phyloP scores from a whole-genome alignment of 2,329 filamentous ascomycete genomes.

The Pyrenophora tritici-repentis region DNA sequence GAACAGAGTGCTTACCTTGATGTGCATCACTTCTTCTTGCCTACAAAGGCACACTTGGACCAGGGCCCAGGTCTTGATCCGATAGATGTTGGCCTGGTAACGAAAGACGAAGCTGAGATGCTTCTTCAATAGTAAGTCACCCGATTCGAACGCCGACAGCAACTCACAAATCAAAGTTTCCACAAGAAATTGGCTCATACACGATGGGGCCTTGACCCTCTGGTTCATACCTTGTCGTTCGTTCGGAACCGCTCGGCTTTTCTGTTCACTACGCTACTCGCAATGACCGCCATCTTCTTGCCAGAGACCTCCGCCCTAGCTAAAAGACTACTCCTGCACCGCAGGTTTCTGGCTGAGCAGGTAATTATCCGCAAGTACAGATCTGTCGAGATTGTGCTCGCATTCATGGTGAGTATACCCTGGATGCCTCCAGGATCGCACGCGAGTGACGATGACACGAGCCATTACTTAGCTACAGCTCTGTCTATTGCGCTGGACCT shows the following conservation, averaged over 20 bases:
- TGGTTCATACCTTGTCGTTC: slow-evolving; percentile 68
- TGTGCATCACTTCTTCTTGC: slow-evolving; percentile 69
- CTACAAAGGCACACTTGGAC: slow-evolving; percentile 67
- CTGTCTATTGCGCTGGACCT: slow-evolving; percentile 71
- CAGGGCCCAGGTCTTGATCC: slow-evolving; percentile 69
- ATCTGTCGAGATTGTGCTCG: slow-evolving; percentile 74
- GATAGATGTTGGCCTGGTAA: slow-evolving; percentile 71
- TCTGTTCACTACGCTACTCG: slow-evolving; percentile 72
- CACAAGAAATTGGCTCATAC: slow-evolving; percentile 73
- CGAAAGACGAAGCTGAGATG: slow-evolving; percentile 65
- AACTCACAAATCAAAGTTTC: slow-evolving; percentile 56
- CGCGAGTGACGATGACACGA: slow-evolving; percentile 74
- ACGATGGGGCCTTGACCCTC: slow-evolving; percentile 72
- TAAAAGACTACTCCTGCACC: slow-evolving; percentile 68
- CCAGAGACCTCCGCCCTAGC: slow-evolving; percentile 67
- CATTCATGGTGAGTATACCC: slow-evolving; percentile 75
- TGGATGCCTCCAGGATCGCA: slow-evolving; percentile 73
- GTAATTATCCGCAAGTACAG: slow-evolving; percentile 66
- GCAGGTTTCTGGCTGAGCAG: slow-evolving; percentile 64
- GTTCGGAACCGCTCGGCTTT: slow-evolving; percentile 71
- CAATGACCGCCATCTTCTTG: slow-evolving; percentile 70
- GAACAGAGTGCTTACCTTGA: slow-evolving; percentile 52
- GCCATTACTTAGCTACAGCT: slow-evolving; percentile 71
- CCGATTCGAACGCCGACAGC: neutral
- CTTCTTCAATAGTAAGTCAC: slow-evolving; percentile 66